A percentile compares a stretch with the other conserved stretches of the same genome.
phyloP scores from a whole-genome alignment of 768 basidiomycete species.

The Leccinum subgranulosum region DNA sequence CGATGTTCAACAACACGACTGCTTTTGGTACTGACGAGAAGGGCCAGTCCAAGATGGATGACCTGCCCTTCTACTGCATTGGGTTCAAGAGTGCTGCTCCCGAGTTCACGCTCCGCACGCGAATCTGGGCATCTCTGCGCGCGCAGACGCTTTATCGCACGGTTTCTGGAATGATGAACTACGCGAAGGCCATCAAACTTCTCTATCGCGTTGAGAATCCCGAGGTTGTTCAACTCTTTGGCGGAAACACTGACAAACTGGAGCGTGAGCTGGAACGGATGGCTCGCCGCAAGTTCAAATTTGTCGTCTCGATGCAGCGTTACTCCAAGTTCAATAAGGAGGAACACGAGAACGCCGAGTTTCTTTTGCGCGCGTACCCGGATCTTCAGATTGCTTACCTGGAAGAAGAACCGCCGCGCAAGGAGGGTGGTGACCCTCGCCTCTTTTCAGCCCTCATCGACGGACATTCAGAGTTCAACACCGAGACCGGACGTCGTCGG shows the following conservation, averaged over 20 bases:
- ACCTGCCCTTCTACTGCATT: slow-evolving; percentile 96
- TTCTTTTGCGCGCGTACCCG: slow-evolving; percentile 94
- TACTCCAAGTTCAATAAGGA: slow-evolving; percentile 99
- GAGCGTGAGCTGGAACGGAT: slow-evolving; percentile 97
- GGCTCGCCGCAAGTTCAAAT: slow-evolving; percentile 98
- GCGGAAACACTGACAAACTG: slow-evolving; percentile 95
- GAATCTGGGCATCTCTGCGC: slow-evolving; percentile 98
- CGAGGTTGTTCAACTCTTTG: slow-evolving; percentile 95
- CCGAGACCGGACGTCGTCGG: slow-evolving; percentile 81
- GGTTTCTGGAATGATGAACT: slow-evolving; percentile 99
- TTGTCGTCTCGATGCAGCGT: slow-evolving; percentile 98
- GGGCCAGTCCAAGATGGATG: slow-evolving; percentile 77
- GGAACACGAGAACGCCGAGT: slow-evolving; percentile 98
- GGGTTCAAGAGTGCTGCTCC: slow-evolving; percentile 99
- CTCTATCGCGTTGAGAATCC: slow-evolving; percentile 99
- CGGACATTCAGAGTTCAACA: slow-evolving; percentile 93
- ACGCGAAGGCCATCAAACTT: slow-evolving; percentile 98
- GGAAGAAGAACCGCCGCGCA: slow-evolving; percentile 91
- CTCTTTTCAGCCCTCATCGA: slow-evolving; percentile 97
- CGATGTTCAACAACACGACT: slow-evolving; percentile 74
- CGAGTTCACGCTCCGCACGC: slow-evolving; percentile 96
- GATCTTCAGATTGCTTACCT: slow-evolving; percentile 98
- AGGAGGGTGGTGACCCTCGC: slow-evolving; percentile 92
- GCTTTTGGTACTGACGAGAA: slow-evolving; percentile 82
- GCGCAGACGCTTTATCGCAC: slow-evolving; percentile 99